Conservation (phyloP, 371 early-diverging fungal species). For the Apophysomyces ossiformis region DNA sequence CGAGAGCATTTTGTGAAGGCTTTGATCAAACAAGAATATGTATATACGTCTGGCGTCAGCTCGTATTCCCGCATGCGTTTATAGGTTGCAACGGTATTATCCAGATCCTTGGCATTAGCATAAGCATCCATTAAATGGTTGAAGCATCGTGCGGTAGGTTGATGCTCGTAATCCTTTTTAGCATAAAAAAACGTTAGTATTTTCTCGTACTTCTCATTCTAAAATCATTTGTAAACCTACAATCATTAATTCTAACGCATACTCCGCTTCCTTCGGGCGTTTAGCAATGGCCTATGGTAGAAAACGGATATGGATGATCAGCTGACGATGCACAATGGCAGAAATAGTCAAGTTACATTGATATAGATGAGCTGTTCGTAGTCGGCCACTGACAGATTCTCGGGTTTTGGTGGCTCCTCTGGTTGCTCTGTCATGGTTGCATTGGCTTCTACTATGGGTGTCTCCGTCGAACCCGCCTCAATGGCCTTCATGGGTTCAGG, state of each 20-base stretch:
- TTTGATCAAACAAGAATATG: conserved; percentile 75
- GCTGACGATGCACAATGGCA: neutral
- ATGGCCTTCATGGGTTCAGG: conserved; percentile 1
- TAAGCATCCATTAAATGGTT: conserved; percentile 84
- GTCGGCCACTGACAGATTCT: conserved; percentile 18
- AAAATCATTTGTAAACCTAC: conserved; percentile 15
- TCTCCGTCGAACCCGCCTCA: neutral
- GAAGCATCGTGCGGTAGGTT: conserved; percentile 70
- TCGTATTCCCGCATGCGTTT: conserved; percentile 48
- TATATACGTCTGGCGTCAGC: conserved; percentile 64
- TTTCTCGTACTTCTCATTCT: neutral
- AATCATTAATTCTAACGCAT: conserved; percentile 71
- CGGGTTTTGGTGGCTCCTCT: neutral
- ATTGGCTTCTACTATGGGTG: neutral
- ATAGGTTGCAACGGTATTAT: conserved; percentile 62
- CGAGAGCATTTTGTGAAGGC: conserved; percentile 63
- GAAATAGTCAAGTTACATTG: conserved; percentile 42
- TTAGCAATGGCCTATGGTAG: conserved; percentile 56
- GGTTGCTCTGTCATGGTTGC: neutral
- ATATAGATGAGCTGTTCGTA: conserved; percentile 76
- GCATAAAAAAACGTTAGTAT: neutral
- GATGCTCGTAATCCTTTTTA: conserved; percentile 51
- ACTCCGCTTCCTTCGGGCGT: conserved; percentile 71
- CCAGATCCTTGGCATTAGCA: conserved; percentile 67
- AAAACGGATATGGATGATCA: neutral